Percentiles rank a stretch among this genome's conserved stretches.
Evolutionary conservation across 164 flowering plant genomes (phyloP).

Genomic region (Akebia trifoliata): DNA sequence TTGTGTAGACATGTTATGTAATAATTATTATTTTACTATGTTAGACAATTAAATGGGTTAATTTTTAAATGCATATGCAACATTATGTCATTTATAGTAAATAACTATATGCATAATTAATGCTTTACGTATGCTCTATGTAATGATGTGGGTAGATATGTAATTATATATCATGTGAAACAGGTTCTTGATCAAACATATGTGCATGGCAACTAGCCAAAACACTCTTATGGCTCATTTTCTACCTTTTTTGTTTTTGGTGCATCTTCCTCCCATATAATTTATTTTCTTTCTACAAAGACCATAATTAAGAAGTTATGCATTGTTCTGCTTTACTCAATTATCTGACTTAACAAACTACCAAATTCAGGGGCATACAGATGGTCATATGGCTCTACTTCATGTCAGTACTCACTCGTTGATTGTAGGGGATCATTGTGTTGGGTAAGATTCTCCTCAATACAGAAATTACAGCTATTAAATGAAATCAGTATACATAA

Average conservation of each 20-base stretch:
- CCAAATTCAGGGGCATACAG: slow-evolving; percentile 81
- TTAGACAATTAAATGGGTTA: no score
- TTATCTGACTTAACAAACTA: slow-evolving; percentile 4
- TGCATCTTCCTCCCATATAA: background rate
- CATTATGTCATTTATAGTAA: no score
- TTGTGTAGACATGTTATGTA: no score
- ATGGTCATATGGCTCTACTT: slow-evolving; percentile 86
- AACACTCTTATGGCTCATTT: no score
- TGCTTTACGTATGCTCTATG: no score
- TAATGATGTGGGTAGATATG: no score
- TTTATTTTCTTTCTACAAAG: background rate
- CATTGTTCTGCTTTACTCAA: slow-evolving; percentile 1
- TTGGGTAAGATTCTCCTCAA: slow-evolving; percentile 63
- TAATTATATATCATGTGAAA: no score
- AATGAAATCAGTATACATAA: slow-evolving; percentile 2
- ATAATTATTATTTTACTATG: no score
- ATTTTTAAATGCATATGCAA: no score
- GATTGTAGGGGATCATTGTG: slow-evolving; percentile 97
- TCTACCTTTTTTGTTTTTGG: background rate
- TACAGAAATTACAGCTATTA: background rate
- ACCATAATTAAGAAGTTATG: background rate
- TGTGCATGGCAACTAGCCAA: no score
- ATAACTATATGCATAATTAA: no score
- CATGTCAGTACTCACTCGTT: slow-evolving; percentile 62
- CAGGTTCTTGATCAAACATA: no score